These are phyloP conservation scores for Dioscorea zingiberensis DNA, from an alignment of 106 monocot genomes.

Conservation along the genomic window DNA sequence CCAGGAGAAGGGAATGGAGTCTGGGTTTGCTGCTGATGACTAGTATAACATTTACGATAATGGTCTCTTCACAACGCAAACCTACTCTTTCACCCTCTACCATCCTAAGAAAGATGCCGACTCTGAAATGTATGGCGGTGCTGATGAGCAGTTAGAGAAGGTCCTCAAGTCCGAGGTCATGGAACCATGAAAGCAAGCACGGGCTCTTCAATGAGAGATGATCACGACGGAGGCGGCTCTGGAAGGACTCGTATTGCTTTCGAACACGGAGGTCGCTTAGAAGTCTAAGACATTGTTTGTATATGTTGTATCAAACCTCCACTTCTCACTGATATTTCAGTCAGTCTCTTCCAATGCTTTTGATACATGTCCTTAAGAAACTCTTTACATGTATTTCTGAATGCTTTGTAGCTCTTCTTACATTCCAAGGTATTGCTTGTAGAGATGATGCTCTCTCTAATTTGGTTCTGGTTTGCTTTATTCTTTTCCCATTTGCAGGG, in stretches of 20 bases:
- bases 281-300: neutral
- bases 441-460: too few relatives aligned
- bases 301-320: too few relatives aligned
- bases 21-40: constrained; percentile 89
- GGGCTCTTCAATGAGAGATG: constrained; percentile 89
- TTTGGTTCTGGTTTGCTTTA: too few relatives aligned
- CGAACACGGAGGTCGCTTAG: constrained; percentile 70
- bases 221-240: constrained; percentile 79
- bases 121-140: constrained; percentile 84
- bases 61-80: constrained; percentile 89
- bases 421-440: too few relatives aligned
- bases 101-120: constrained; percentile 84
- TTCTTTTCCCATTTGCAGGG: too few relatives aligned
- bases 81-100: constrained; percentile 94
- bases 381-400: too few relatives aligned
- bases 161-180: constrained; percentile 81
- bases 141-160: constrained; percentile 90
- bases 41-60: constrained; percentile 95
- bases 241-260: constrained; percentile 83
- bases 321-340: too few relatives aligned
- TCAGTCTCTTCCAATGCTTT: too few relatives aligned
- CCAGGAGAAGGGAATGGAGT: constrained; percentile 97
- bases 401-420: too few relatives aligned
- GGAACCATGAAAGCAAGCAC: constrained; percentile 96
- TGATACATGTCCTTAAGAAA: too few relatives aligned